Conservation (phyloP, 352 stramenopile genomes). For the Phytophthora idaei region DNA sequence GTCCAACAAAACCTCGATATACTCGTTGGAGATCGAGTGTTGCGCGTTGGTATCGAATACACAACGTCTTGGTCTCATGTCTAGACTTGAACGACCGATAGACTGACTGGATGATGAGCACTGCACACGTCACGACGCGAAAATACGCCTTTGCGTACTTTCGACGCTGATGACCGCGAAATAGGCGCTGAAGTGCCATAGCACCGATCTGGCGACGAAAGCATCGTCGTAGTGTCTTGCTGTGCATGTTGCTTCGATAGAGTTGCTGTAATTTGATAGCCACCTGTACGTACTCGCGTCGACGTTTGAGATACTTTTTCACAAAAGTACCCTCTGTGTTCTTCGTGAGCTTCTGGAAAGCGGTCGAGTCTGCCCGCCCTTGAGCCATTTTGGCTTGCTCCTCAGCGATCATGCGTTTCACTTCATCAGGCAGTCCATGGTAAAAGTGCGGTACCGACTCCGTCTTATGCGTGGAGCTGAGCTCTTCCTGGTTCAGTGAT, state of each 20-base stretch:
- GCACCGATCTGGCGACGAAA: slow-evolving; percentile 46
- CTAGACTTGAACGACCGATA: slow-evolving; percentile 62
- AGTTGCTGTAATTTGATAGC: slow-evolving; percentile 63
- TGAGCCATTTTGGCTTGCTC: slow-evolving; percentile 42
- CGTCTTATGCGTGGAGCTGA: slow-evolving; percentile 20
- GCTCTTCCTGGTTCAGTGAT: slow-evolving; percentile 50
- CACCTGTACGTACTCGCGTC: slow-evolving; percentile 47
- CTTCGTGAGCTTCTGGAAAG: slow-evolving; percentile 47
- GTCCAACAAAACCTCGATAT: slow-evolving; percentile 55
- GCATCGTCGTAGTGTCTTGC: slow-evolving; percentile 50
- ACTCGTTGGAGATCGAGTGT: slow-evolving; percentile 55
- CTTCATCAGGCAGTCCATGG: slow-evolving; percentile 67
- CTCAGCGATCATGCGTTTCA: slow-evolving; percentile 77
- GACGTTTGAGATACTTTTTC: slow-evolving; percentile 63
- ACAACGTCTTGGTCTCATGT: slow-evolving; percentile 39
- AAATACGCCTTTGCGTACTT: slow-evolving; percentile 58
- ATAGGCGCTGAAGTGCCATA: slow-evolving; percentile 65
- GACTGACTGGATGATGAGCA: slow-evolving; percentile 69
- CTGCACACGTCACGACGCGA: slow-evolving; percentile 54
- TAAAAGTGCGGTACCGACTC: slow-evolving; percentile 77
- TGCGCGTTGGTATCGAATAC: slow-evolving; percentile 30
- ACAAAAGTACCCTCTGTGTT: slow-evolving; percentile 67
- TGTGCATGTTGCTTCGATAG: slow-evolving; percentile 52
- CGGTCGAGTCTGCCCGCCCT: slow-evolving; percentile 15
- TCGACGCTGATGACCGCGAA: slow-evolving; percentile 54